These are phyloP conservation scores for Alternaria sp. DNA, from an alignment of 2,329 filamentous ascomycete species.

Conservation along the genomic window DNA sequence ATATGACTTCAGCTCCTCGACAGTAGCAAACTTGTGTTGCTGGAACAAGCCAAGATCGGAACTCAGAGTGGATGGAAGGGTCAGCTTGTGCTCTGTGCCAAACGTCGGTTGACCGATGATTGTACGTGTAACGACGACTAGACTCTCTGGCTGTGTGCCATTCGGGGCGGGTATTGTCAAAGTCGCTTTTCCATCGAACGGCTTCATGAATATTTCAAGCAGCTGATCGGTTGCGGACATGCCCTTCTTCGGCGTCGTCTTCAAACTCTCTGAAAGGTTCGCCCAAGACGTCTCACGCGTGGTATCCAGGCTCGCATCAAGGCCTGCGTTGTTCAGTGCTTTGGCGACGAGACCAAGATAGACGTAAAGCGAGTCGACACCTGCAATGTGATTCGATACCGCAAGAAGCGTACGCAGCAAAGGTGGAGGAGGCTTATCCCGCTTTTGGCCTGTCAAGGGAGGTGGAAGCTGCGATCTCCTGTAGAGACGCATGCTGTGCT, in stretches of 20 bases:
- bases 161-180: conserved; percentile 33
- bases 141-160: conserved; percentile 25
- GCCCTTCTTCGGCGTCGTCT: conserved; percentile 31
- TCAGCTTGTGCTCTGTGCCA: conserved; percentile 44
- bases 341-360: conserved; percentile 36
- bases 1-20: conserved; percentile 39
- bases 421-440: conserved; percentile 59
- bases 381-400: conserved; percentile 58
- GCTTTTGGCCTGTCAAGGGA: conserved; percentile 60
- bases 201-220: conserved; percentile 36
- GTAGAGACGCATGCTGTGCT: conserved; percentile 77
- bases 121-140: conserved; percentile 41
- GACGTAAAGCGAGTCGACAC: conserved; percentile 44
- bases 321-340: conserved; percentile 37
- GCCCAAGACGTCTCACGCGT: conserved; percentile 37
- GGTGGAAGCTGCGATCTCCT: conserved; percentile 70
- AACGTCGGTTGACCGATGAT: conserved; percentile 43
- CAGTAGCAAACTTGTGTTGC: conserved; percentile 38
- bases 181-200: conserved; percentile 38
- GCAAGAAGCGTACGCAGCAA: conserved; percentile 66
- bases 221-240: conserved; percentile 43
- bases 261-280: conserved; percentile 35
- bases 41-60: conserved; percentile 36
- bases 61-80: conserved; percentile 36
- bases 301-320: conserved; percentile 34